These are phyloP conservation scores for Agrostemma githago DNA, from an alignment of 148 eudicot genomes.

Conservation along the genomic window DNA sequence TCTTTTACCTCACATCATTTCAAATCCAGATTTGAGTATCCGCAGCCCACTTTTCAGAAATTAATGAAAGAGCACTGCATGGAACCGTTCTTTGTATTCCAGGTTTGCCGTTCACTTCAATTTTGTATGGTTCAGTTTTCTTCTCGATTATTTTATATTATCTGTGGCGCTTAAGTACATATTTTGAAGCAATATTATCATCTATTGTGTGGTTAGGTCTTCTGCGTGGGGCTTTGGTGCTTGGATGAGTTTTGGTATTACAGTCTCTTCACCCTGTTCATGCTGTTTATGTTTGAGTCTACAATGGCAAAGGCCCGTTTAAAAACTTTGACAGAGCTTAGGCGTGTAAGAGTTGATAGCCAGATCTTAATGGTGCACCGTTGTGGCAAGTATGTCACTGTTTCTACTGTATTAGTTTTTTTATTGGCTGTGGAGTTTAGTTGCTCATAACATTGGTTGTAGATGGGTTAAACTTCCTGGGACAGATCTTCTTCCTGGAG, in stretches of 20 bases:
- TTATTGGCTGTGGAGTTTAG: slow-evolving; percentile 11
- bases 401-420: slow-evolving; percentile 9
- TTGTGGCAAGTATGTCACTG: slow-evolving; percentile 76
- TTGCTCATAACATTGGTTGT: slow-evolving; percentile 25
- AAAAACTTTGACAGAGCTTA: slow-evolving; percentile 93
- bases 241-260: slow-evolving; percentile 98
- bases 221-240: slow-evolving; percentile 98
- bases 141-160: neutral
- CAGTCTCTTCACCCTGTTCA: slow-evolving; percentile 86
- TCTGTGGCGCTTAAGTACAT: neutral
- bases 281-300: slow-evolving; percentile 97
- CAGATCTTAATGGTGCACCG: slow-evolving; percentile 91
- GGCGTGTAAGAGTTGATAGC: slow-evolving; percentile 91
- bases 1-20: slow-evolving; percentile 13
- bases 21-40: slow-evolving; percentile 81
- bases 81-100: slow-evolving; percentile 99
- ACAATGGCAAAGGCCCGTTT: slow-evolving; percentile 97
- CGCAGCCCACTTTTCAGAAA: slow-evolving; percentile 96
- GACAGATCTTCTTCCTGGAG: slow-evolving; percentile 93
- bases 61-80: slow-evolving; percentile 95
- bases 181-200: neutral
- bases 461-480: slow-evolving; percentile 94
- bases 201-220: slow-evolving; percentile 50
- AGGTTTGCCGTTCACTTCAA: slow-evolving; percentile 46
- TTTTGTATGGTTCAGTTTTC: neutral